These are phyloP conservation scores for Euphorbia corollata DNA, from an alignment of 441 rosid species.

Conservation along the genomic window DNA sequence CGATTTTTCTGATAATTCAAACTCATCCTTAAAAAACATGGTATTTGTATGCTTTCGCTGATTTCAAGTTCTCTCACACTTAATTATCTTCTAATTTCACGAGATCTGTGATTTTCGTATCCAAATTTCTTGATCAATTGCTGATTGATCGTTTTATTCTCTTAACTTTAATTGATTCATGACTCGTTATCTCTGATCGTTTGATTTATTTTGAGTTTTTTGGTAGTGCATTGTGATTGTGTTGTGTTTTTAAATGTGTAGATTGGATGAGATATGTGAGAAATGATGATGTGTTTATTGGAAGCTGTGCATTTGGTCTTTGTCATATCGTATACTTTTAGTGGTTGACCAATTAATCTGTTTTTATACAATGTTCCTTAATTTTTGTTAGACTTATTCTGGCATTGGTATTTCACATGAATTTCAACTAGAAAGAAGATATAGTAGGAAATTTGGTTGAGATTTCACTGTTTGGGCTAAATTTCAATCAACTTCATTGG, in stretches of 20 bases:
- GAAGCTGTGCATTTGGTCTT: no score
- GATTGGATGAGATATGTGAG: background rate
- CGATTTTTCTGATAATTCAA: slow-evolving; percentile 33
- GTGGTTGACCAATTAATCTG: background rate
- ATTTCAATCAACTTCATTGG: background rate
- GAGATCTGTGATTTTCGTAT: slow-evolving; percentile 2
- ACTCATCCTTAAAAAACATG: slow-evolving; percentile 27
- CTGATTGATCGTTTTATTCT: background rate
- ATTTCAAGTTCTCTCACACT: background rate
- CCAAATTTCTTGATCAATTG: background rate
- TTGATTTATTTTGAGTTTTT: background rate
- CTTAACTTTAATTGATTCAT: background rate
- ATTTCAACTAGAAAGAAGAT: background rate
- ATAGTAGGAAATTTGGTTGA: background rate
- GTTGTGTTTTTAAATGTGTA: background rate
- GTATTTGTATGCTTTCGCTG: background rate
- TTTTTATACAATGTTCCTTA: background rate
- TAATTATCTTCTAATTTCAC: background rate
- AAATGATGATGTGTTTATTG: slow-evolving; percentile 1
- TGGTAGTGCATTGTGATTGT: background rate
- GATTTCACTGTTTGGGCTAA: background rate
- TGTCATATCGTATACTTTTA: no score
- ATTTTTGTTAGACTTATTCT: no score
- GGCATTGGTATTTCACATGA: background rate
- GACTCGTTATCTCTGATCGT: background rate